Percentiles rank a stretch among this genome's conserved stretches.
phyloP scores from a whole-genome alignment of 495 filamentous ascomycete species.

The Penicillium crystallinum region DNA sequence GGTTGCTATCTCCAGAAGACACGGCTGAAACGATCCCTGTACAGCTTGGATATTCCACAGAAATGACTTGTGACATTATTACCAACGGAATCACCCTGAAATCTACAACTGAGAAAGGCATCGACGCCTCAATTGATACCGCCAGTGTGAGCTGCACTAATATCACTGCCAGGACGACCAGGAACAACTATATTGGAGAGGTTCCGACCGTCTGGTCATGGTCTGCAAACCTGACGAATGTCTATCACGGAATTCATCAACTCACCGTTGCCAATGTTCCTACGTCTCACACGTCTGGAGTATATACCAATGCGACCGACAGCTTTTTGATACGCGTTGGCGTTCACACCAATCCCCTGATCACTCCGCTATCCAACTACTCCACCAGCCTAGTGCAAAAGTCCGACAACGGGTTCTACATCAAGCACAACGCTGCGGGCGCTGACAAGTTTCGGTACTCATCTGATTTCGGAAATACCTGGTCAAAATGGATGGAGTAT shows the following conservation, averaged over 20 bases:
- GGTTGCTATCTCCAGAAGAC: constrained; percentile 49
- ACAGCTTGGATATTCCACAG: constrained; percentile 54
- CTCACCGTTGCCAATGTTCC: constrained; percentile 57
- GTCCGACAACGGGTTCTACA: constrained; percentile 37
- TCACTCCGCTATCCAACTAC: constrained; percentile 57
- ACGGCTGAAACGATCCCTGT: constrained; percentile 42
- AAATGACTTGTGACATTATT: constrained; percentile 59
- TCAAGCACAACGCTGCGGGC: constrained; percentile 57
- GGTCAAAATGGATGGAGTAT: constrained; percentile 56
- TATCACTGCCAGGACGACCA: constrained; percentile 25
- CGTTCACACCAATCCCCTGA: constrained; percentile 52
- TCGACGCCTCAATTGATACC: constrained; percentile 38
- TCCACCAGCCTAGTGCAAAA: constrained; percentile 43
- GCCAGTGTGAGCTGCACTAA: constrained; percentile 40
- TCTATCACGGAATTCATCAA: constrained; percentile 61
- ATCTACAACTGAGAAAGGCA: constrained; percentile 45
- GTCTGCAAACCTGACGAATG: constrained; percentile 49
- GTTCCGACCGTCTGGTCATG: constrained; percentile 53
- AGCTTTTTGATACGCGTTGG: constrained; percentile 55
- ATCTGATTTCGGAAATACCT: constrained; percentile 55
- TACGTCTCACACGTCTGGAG: constrained; percentile 26
- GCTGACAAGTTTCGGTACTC: constrained; percentile 63
- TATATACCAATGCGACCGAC: constrained; percentile 43
- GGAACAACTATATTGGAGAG: no score
- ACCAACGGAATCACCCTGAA: constrained; percentile 46